Evolutionary conservation across 2,329 filamentous ascomycete genomes (phyloP), one percentile per base, ranked within the genome.

Genomic region (Cladosporium sp.): DNA sequence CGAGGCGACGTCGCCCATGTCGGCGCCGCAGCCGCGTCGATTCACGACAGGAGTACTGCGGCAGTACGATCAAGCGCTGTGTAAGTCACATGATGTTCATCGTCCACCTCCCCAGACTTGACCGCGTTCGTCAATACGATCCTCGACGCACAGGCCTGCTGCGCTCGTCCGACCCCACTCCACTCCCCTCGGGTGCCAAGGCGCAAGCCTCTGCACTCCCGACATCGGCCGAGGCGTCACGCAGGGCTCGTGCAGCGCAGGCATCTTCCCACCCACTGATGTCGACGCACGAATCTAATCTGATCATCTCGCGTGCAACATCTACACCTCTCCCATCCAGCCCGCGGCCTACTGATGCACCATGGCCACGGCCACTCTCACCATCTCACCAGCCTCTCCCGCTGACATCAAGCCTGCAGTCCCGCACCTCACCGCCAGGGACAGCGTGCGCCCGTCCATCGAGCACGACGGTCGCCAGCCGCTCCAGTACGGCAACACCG

Each of bases 221-320:
- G 48, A 50, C 48, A 50, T 50, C 48, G 48, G 48, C 48, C 48
- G 48, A 50, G 16, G 40, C 18, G 48, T 28, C 22, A 28, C 16
- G 9, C 14, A 42, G 11, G 48, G 48, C 18, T 37, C 48, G 48
- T 50, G 48, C 48, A 13, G 22, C 37, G 48, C 40, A 42, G 22
- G 13, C 11, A 18, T 50, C 16, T 28, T 22, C 46, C 14, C 3
- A 41, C 37, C 14, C 38, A 49, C 52, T 46, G 52, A 49, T 44
- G 34, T 31, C 42, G 18, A 18, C 13, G 49, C 49, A 54, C 46
- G 43, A 55, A 62, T 62, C 60, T 62, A 54, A 62, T 62, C 59
- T 58, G 60, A 62, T 62, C 57, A 61, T 61, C 58, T 61, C 35
- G 37, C 54, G 22, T 28, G 22, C 22, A 28, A 55, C 54, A 43